Conservation (phyloP, 805 yeast species). For the Nematodospora valgi region DNA sequence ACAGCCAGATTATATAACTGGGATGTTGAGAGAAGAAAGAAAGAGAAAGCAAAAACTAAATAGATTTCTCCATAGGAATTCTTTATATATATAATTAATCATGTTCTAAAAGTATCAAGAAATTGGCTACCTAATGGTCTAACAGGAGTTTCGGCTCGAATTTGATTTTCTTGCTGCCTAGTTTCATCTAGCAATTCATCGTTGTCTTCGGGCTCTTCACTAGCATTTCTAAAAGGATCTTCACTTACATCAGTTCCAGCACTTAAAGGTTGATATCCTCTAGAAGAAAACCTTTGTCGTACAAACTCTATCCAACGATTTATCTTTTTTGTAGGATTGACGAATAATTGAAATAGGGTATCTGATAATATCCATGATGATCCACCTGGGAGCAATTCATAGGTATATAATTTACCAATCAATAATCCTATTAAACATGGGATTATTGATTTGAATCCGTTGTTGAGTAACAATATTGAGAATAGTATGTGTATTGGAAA, state of each 20-base stretch:
- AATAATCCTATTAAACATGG: conserved; percentile 36
- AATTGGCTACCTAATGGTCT: conserved; percentile 60
- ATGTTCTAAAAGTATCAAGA: conserved; percentile 55
- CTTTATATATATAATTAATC: conserved; percentile 7
- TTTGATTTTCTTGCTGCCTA: conserved; percentile 23
- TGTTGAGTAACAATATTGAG: conserved; percentile 33
- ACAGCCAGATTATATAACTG: conserved; percentile 89
- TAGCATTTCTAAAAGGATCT: conserved; percentile 3
- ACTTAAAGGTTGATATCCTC: conserved; percentile 7
- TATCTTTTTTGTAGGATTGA: conserved; percentile 21
- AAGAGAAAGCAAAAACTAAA: conserved; percentile 2
- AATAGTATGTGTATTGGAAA: conserved; percentile 38
- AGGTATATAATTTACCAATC: conserved; percentile 33
- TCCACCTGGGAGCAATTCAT: conserved; percentile 36
- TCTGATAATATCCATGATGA: conserved; percentile 31
- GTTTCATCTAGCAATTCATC: conserved; percentile 25
- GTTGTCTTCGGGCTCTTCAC: conserved; percentile 13
- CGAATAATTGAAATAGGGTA: conserved; percentile 22
- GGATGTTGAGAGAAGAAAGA: conserved; percentile 76
- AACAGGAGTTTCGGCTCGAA: conserved; percentile 56
- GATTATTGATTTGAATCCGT: conserved; percentile 32
- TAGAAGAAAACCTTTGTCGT: neutral
- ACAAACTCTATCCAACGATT: conserved; percentile 1
- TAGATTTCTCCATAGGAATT: neutral
- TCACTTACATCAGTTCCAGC: conserved; percentile 5